Evolutionary conservation across 179 eudicot genomes (phyloP).

Genomic region (Camellia oleifera): DNA sequence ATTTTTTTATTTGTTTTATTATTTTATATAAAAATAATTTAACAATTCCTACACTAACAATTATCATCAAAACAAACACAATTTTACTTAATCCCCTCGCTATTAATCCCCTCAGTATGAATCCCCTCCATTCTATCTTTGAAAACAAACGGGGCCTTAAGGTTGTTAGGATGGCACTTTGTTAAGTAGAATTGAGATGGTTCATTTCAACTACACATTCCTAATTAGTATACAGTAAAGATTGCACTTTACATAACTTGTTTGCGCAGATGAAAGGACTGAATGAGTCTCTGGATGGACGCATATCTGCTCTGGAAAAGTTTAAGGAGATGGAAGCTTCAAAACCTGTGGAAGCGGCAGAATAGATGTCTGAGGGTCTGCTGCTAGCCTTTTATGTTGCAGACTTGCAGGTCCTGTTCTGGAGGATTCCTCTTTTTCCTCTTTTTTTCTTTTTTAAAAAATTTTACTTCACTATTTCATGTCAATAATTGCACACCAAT

Average conservation of each 20-base stretch:
- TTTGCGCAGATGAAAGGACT: constrained; percentile 56
- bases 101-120: too few species aligned
- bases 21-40: too few species aligned
- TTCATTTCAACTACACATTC: not conserved
- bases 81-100: too few species aligned
- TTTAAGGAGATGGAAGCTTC: constrained; percentile 51
- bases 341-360: constrained; percentile 44
- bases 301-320: constrained; percentile 62
- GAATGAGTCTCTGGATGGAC: constrained; percentile 59
- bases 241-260: not conserved
- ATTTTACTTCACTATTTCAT: not conserved
- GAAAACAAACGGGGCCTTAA: too few species aligned
- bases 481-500: not conserved
- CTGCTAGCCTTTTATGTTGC: not conserved
- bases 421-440: not conserved
- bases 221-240: not conserved
- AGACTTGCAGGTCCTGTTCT: constrained; percentile 4
- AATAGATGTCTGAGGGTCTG: constrained; percentile 26
- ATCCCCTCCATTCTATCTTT: too few species aligned
- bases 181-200: not conserved
- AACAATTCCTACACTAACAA: too few species aligned
- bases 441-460: not conserved
- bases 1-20: too few species aligned
- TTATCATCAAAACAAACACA: too few species aligned
- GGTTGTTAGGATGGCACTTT: constrained; percentile 5